Percentiles rank a stretch among this genome's conserved stretches.
Conservation (phyloP, 768 basidiomycete species). For the Kwoniella dendrophila region DNA sequence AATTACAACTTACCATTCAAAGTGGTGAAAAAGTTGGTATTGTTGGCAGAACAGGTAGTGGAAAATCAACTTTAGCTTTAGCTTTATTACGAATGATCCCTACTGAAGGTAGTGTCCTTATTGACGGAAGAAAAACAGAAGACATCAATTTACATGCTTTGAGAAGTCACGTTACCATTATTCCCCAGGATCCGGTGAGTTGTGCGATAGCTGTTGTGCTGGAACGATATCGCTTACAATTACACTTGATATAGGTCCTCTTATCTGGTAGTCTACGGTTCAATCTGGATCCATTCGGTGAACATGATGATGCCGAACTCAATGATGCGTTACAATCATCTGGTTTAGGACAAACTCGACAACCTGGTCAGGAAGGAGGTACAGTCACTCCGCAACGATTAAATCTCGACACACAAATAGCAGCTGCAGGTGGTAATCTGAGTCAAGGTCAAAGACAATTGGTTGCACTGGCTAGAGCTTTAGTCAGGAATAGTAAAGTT, state of each 20-base stretch:
- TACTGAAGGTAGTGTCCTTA: constrained; percentile 63
- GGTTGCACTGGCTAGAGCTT: constrained; percentile 65
- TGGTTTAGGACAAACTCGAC: constrained; percentile 37
- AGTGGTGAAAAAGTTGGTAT: constrained; percentile 67
- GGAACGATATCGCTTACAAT: too few relatives aligned
- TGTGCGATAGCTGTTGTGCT: too few relatives aligned
- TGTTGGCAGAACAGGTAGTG: constrained; percentile 67
- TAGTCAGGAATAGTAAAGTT: constrained; percentile 64
- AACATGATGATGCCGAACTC: constrained; percentile 61
- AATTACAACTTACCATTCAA: constrained; percentile 64
- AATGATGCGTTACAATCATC: constrained; percentile 50
- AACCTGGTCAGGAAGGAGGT: constrained; percentile 23
- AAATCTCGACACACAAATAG: constrained; percentile 55
- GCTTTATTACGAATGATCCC: constrained; percentile 65
- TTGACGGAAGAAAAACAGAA: constrained; percentile 62
- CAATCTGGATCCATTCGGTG: constrained; percentile 61
- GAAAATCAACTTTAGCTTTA: constrained; percentile 60
- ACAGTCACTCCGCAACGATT: constrained; percentile 45
- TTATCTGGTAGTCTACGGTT: constrained; percentile 64
- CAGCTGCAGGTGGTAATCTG: constrained; percentile 57
- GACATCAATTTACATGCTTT: constrained; percentile 64
- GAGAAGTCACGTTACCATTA: constrained; percentile 66
- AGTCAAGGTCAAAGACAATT: constrained; percentile 68
- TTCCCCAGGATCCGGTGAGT: constrained; percentile 62
- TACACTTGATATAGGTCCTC: constrained; percentile 57